These are phyloP conservation scores for Pseudocercospora eumusae DNA, from an alignment of 2,329 filamentous ascomycete species.

Conservation along the genomic window DNA sequence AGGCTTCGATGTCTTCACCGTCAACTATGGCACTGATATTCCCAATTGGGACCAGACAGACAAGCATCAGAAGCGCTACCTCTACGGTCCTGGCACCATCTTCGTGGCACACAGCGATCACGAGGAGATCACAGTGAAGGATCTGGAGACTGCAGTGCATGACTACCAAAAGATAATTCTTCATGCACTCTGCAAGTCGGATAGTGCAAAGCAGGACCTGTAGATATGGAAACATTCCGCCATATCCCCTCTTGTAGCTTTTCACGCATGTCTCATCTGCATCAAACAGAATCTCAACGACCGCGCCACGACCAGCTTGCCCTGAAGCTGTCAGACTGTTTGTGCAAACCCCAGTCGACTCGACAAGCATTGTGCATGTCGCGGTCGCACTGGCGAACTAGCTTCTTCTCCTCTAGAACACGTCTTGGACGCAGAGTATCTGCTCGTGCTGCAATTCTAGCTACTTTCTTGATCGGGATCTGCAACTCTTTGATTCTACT, in stretches of 20 bases:
- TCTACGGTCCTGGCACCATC: constrained; percentile 69
- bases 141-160: constrained; percentile 1
- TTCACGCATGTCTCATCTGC: constrained; percentile 8
- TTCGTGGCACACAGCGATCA: constrained; percentile 83
- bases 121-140: constrained; percentile 56
- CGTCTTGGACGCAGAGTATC: no score
- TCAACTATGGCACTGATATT: constrained; percentile 94
- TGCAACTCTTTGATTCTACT: constrained; percentile 11
- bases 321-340: no score
- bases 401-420: no score
- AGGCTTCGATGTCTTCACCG: constrained; percentile 78
- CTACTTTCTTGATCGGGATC: constrained; percentile 14
- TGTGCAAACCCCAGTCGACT: no score
- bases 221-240: no score
- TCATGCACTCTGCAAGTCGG: constrained; percentile 6
- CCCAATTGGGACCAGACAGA: constrained; percentile 68
- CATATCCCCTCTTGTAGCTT: no score
- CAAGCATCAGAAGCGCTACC: constrained; percentile 58
- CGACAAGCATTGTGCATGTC: no score
- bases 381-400: no score
- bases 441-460: not conserved
- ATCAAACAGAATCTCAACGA: not conserved
- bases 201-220: not conserved
- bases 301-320: not conserved
- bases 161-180: constrained; percentile 2